A percentile compares a stretch with the other conserved stretches of the same genome.
These are phyloP conservation scores for Syncephalastrum monosporum DNA, from an alignment of 371 early-diverging fungal genomes.

Conservation along the genomic window DNA sequence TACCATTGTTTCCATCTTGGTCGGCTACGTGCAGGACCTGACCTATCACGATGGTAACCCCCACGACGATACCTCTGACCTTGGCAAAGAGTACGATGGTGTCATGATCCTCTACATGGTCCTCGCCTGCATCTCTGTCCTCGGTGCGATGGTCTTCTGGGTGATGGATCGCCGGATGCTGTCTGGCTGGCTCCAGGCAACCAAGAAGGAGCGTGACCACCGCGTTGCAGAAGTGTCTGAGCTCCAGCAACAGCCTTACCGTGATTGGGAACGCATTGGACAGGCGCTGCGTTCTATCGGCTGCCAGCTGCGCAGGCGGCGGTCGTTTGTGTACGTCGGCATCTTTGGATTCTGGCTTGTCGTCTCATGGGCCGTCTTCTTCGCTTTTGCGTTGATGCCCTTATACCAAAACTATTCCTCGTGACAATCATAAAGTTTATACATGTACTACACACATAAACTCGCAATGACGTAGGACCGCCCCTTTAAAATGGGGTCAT, in stretches of 20 bases:
- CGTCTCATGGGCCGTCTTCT: constrained; percentile 41
- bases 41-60: constrained; percentile 45
- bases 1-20: constrained; percentile 46
- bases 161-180: constrained; percentile 30
- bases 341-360: constrained; percentile 37
- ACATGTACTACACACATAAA: not conserved
- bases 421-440: constrained; percentile 2
- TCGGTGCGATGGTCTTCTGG: constrained; percentile 31
- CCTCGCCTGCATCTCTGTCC: constrained; percentile 18
- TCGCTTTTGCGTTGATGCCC: constrained; percentile 50
- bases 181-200: constrained; percentile 41
- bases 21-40: constrained; percentile 53
- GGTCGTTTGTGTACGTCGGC: constrained; percentile 24
- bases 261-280: too few species aligned
- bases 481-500: too few species aligned
- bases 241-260: too few species aligned
- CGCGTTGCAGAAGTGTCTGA: too few species aligned
- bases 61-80: constrained; percentile 27
- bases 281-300: constrained; percentile 22
- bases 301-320: constrained; percentile 20
- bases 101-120: constrained; percentile 44
- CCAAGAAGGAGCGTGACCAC: constrained; percentile 28
- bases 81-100: constrained; percentile 37
- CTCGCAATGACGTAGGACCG: too few species aligned
- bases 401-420: constrained; percentile 31